These are phyloP conservation scores for Ophiostoma angusticollis DNA, from an alignment of 2,329 filamentous ascomycete species.

Conservation along the genomic window DNA sequence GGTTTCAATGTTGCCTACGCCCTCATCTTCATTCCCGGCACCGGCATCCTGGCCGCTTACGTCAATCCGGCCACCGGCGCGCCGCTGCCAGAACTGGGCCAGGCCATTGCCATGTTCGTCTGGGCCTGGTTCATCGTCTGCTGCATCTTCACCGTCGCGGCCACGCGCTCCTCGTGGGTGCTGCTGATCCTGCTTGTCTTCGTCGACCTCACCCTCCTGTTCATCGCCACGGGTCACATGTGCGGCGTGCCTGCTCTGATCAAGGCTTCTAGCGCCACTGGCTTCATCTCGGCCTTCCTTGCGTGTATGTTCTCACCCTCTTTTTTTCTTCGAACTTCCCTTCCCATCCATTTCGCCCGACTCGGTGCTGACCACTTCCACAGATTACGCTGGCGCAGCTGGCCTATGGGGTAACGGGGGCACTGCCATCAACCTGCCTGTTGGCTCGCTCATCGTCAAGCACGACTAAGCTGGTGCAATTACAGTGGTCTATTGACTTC, in stretches of 20 bases:
- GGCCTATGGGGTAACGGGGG: slow-evolving; percentile 10
- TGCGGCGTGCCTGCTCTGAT: neutral
- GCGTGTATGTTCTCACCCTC: slow-evolving; percentile 5
- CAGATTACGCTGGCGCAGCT: slow-evolving; percentile 11
- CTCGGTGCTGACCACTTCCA: neutral
- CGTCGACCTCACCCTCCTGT: slow-evolving; percentile 9
- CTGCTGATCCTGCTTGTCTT: slow-evolving; percentile 10
- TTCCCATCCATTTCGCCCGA: too few relatives aligned
- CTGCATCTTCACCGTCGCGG: slow-evolving; percentile 37
- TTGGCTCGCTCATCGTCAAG: slow-evolving; percentile 10
- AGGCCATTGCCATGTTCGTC: slow-evolving; percentile 60
- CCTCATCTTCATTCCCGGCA: slow-evolving; percentile 57
- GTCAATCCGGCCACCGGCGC: slow-evolving; percentile 11
- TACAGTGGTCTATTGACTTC: neutral
- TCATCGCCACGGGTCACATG: slow-evolving; percentile 9
- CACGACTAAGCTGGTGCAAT: neutral
- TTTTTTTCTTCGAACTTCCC: neutral
- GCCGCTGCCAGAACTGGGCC: slow-evolving; percentile 30
- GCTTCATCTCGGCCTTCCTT: slow-evolving; percentile 9
- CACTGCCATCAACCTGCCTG: slow-evolving; percentile 11
- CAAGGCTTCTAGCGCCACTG: slow-evolving; percentile 7
- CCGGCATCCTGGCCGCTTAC: slow-evolving; percentile 44
- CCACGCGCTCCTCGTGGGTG: slow-evolving; percentile 8
- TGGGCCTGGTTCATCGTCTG: slow-evolving; percentile 79
- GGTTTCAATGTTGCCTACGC: slow-evolving; percentile 72